phyloP scores from a whole-genome alignment of 1,139 yeast genomes.

The Scheffersomyces lignicola region DNA sequence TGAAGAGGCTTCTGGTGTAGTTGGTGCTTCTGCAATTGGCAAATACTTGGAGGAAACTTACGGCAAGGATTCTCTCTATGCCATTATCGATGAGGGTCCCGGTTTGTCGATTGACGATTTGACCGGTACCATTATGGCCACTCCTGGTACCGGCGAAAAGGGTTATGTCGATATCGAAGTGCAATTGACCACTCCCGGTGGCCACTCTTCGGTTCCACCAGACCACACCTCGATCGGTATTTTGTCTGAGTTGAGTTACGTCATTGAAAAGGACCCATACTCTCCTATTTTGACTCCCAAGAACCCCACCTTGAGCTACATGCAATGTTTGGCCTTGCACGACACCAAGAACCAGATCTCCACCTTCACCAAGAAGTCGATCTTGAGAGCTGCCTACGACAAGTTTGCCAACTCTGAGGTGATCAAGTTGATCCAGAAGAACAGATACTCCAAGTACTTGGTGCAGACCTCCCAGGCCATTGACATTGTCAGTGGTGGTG shows the following conservation, averaged over 20 bases:
- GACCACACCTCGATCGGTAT: conserved; percentile 49
- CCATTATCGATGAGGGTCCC: conserved; percentile 46
- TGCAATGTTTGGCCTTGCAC: conserved; percentile 42
- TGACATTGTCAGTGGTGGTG: conserved; percentile 40
- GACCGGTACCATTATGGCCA: conserved; percentile 36
- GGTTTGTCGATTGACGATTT: conserved; percentile 28
- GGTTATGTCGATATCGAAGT: conserved; percentile 37
- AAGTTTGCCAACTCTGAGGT: conserved; percentile 31
- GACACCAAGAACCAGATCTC: conserved; percentile 22
- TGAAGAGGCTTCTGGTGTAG: conserved; percentile 40
- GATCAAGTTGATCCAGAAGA: conserved; percentile 16
- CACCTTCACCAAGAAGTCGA: conserved; percentile 21
- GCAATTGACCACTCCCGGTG: conserved; percentile 43
- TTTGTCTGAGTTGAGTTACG: conserved; percentile 37
- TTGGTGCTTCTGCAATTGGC: conserved; percentile 35
- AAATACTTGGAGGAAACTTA: conserved; percentile 29
- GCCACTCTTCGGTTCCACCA: conserved; percentile 48
- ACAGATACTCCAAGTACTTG: conserved; percentile 24
- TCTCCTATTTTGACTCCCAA: conserved; percentile 28
- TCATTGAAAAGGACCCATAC: conserved; percentile 40
- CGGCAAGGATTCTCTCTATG: conserved; percentile 37
- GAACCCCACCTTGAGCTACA: conserved; percentile 32
- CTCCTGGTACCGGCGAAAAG: conserved; percentile 43
- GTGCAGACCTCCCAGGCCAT: conserved; percentile 39
- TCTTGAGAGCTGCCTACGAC: conserved; percentile 36